Base-by-base conservation (phyloP, 2,329 filamentous ascomycete genomes). In the Hymenoscyphus repandus region DNA sequence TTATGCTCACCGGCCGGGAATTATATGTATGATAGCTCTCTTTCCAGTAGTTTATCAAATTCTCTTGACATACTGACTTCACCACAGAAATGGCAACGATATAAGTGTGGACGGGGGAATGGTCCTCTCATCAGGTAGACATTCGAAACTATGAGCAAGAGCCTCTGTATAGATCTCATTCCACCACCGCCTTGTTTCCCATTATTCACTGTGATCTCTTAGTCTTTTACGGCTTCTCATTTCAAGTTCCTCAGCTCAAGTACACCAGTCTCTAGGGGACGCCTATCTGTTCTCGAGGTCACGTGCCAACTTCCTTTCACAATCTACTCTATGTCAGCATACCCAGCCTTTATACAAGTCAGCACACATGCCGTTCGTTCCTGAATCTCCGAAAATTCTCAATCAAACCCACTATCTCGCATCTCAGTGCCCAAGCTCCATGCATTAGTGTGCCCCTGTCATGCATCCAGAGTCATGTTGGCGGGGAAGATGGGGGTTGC, bases 1-100 rank as follows among this genome's bases (percentile, higher is more conserved):
- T 63, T 85, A 52, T 74, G 73, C 50, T 74, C 71, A n/a, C 69
- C 74, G 36, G 78, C 74, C 0, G 72, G 71, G 0, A 71, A 71
- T 33, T 79, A 82, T 63, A 69, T 80, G 68, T 70, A 56, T 61
- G 7, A 42, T 13, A 2, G 13, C 20, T 6, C 27, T 5, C 18
- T 30, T 9, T n/a, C 22, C 12, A 5, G 2, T 46, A 5, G 11
- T 20, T 37, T n/a, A 15, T 22, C 11, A 7, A 27, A 4, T 27
- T 7, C 22, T 7, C 12, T 12, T 15, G 11, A 13, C 37, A 36
- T 40, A 13, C 33, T 48, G 45, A 52, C 33, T 37, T n/a, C 37
- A 12, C 18, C 32, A 44, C 38, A 69, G 68, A 37, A 70, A 70
- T 48, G 68, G 68, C 15, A 68, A 67, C 18, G 65, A 68, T 48